A percentile compares a stretch with the other conserved stretches of the same genome.
These are phyloP conservation scores for Termitomyces sp. DNA, from an alignment of 768 basidiomycete species.

Conservation along the genomic window DNA sequence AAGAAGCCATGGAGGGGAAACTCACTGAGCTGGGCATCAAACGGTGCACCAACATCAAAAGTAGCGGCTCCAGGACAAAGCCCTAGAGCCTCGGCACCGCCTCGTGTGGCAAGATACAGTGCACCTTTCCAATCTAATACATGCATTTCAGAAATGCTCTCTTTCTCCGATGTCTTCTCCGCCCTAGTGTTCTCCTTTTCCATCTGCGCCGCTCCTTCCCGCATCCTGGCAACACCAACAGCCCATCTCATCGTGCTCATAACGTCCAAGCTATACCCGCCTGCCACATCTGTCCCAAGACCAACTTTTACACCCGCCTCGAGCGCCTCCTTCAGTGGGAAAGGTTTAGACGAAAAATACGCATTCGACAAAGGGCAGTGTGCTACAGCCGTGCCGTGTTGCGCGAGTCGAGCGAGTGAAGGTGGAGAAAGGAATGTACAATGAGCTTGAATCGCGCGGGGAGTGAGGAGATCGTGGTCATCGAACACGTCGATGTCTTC, in stretches of 20 bases:
- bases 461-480: conserved; percentile 49
- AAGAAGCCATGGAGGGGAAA: conserved; percentile 20
- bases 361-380: conserved; percentile 88
- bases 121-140: conserved; percentile 79
- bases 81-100: conserved; percentile 69
- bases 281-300: conserved; percentile 81
- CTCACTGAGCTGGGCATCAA: conserved; percentile 70
- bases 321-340: conserved; percentile 69
- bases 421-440: conserved; percentile 71
- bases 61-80: conserved; percentile 41
- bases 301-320: conserved; percentile 61
- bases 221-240: conserved; percentile 64
- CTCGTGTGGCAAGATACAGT: conserved; percentile 75
- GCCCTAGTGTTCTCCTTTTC: conserved; percentile 13
- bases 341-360: conserved; percentile 75
- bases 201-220: conserved; percentile 39
- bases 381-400: conserved; percentile 58
- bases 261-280: conserved; percentile 77
- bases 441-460: conserved; percentile 76
- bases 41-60: conserved; percentile 57
- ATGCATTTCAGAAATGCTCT: conserved; percentile 4
- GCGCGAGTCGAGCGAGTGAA: conserved; percentile 45
- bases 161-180: conserved; percentile 2
- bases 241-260: conserved; percentile 79
- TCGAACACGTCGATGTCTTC: conserved; percentile 78